Conservation (phyloP, 306 rosid species). For the Cucurbita pepo region DNA sequence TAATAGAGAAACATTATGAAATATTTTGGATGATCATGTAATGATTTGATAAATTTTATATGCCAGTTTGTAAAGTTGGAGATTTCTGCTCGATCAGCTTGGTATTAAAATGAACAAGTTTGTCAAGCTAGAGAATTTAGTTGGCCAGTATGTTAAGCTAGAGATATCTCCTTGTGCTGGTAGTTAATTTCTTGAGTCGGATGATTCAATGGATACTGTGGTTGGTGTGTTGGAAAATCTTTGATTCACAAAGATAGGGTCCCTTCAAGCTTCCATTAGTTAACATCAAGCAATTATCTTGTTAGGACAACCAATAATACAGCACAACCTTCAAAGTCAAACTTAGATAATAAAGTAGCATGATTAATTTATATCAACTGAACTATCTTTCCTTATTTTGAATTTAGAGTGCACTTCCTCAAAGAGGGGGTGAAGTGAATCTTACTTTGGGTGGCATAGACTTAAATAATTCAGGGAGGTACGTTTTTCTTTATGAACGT, state of each 20-base stretch:
- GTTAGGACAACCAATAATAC: neutral
- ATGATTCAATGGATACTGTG: neutral
- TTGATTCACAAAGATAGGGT: neutral
- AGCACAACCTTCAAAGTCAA: neutral
- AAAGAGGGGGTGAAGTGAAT: conserved; percentile 93
- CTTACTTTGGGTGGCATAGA: conserved; percentile 96
- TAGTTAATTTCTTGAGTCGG: neutral
- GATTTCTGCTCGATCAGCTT: neutral
- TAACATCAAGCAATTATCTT: neutral
- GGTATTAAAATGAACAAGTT: neutral
- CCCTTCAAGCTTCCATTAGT: neutral
- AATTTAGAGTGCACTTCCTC: conserved; percentile 80
- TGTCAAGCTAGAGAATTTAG: neutral
- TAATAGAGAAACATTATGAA: neutral
- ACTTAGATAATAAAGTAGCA: neutral
- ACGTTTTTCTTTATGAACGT: conserved; percentile 7
- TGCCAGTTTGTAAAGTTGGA: neutral
- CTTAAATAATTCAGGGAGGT: conserved; percentile 99
- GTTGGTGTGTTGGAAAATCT: neutral
- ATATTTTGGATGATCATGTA: neutral
- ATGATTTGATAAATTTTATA: neutral
- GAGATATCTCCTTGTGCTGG: neutral
- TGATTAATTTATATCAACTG: neutral
- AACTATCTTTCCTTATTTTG: conserved; percentile 1
- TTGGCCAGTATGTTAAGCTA: neutral